Conservation (phyloP, 2,329 filamentous ascomycete genomes). For the Aspergillus novoparasiticus region DNA sequence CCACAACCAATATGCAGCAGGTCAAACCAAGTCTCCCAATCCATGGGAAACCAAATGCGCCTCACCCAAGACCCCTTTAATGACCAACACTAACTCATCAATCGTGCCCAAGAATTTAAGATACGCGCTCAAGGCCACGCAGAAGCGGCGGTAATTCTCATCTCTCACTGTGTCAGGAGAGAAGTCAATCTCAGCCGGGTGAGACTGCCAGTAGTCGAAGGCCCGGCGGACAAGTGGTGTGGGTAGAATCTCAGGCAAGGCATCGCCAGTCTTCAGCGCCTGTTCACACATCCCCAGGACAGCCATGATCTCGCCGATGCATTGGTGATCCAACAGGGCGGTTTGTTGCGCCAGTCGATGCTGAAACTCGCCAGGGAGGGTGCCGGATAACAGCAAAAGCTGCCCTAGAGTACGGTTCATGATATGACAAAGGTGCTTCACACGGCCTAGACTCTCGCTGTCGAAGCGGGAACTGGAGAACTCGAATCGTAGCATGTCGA, state of each 20-base stretch:
- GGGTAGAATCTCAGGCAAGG: constrained; percentile 52
- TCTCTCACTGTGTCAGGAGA: constrained; percentile 41
- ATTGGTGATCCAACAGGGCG: constrained; percentile 47
- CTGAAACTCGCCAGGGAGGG: constrained; percentile 44
- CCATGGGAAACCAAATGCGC: constrained; percentile 32
- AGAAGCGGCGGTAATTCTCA: constrained; percentile 50
- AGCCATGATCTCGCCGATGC: constrained; percentile 56
- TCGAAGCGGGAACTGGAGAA: constrained; percentile 45
- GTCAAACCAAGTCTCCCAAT: constrained; percentile 8
- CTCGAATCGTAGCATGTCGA: constrained; percentile 40
- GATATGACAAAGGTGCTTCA: constrained; percentile 36
- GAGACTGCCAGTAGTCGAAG: constrained; percentile 28
- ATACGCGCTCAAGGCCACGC: constrained; percentile 50
- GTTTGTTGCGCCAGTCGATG: constrained; percentile 39
- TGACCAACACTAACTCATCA: constrained; percentile 49
- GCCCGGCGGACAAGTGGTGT: constrained; percentile 48
- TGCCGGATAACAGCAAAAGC: constrained; percentile 38
- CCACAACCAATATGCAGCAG: not conserved
- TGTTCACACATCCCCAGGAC: constrained; percentile 53
- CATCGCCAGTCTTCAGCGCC: constrained; percentile 50
- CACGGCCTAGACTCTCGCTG: constrained; percentile 32
- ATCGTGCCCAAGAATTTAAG: constrained; percentile 47
- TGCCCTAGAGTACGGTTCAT: constrained; percentile 38
- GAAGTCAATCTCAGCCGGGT: constrained; percentile 30
- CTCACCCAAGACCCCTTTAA: constrained; percentile 51